Percentiles rank a stretch among this genome's conserved stretches.
Conservation (phyloP, 2,329 filamentous ascomycete species). For the Fusarium humuli region DNA sequence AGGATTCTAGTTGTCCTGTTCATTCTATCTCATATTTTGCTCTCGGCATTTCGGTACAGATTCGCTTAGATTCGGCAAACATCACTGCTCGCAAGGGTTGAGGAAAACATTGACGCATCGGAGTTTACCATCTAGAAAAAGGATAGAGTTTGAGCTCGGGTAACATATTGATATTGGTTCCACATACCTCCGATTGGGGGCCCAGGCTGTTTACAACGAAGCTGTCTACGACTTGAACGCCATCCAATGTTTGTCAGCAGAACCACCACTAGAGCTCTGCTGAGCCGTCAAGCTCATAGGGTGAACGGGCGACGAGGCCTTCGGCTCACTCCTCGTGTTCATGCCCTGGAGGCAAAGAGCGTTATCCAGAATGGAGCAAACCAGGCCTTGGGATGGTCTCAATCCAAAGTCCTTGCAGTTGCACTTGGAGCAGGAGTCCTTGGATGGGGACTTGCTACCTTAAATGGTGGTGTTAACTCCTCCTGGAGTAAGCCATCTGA, state of each 20-base stretch:
- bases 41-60: constrained; percentile 16
- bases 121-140: constrained; percentile 7
- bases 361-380: constrained; percentile 8
- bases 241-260: constrained; percentile 33
- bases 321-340: constrained; percentile 16
- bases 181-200: constrained; percentile 20
- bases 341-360: constrained; percentile 15
- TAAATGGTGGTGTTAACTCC: constrained; percentile 28
- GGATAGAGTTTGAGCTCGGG: constrained; percentile 12
- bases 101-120: background rate
- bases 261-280: constrained; percentile 30
- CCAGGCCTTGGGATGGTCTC: constrained; percentile 42
- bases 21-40: background rate
- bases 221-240: background rate
- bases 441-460: constrained; percentile 57
- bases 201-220: background rate
- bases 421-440: constrained; percentile 54
- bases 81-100: background rate
- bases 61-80: constrained; percentile 35
- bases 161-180: constrained; percentile 22
- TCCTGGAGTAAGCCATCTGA: constrained; percentile 36
- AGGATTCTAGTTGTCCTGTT: constrained; percentile 17
- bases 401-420: constrained; percentile 53
- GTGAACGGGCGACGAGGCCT: constrained; percentile 27
- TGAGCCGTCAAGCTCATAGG: constrained; percentile 32